Conservation (phyloP, 371 early-diverging fungal species). For the Rhizomucor miehei region DNA sequence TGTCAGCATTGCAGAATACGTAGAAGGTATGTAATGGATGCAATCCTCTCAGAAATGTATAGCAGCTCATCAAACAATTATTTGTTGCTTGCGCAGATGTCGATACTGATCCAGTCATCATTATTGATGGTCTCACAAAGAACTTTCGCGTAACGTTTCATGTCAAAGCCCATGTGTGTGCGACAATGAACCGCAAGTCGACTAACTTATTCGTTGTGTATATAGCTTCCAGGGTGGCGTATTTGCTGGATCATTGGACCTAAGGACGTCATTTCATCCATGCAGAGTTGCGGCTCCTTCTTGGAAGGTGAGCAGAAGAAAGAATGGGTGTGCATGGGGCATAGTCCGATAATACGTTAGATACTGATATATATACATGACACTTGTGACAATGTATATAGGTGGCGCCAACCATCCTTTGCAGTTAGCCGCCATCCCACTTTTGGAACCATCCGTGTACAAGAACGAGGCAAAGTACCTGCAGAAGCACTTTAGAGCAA, state of each 20-base stretch:
- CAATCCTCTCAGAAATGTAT: neutral
- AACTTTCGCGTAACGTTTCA: conserved; percentile 34
- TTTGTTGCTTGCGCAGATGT: conserved; percentile 24
- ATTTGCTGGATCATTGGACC: conserved; percentile 53
- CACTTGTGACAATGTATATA: too few relatives aligned
- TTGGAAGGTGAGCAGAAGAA: conserved; percentile 26
- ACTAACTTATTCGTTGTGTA: neutral
- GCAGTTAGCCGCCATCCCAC: conserved; percentile 44
- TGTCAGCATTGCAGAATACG: conserved; percentile 38
- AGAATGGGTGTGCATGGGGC: neutral
- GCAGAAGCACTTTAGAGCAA: conserved; percentile 41
- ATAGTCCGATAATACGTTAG: too few relatives aligned
- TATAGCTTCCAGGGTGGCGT: conserved; percentile 48
- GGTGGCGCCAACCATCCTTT: conserved; percentile 53
- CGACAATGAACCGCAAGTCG: neutral
- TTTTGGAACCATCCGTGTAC: conserved; percentile 38
- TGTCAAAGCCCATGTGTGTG: neutral
- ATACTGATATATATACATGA: too few relatives aligned
- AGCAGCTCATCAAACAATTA: neutral
- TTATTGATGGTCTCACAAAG: conserved; percentile 45
- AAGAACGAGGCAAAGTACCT: conserved; percentile 34
- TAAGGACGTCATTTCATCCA: conserved; percentile 38
- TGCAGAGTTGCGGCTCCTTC: conserved; percentile 46
- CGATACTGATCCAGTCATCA: conserved; percentile 40
- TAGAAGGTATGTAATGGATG: conserved; percentile 20